A percentile compares a stretch with the other conserved stretches of the same genome.
phyloP scores from a whole-genome alignment of 1,139 yeast genomes.

The Pneumocystis wakefieldiae region DNA sequence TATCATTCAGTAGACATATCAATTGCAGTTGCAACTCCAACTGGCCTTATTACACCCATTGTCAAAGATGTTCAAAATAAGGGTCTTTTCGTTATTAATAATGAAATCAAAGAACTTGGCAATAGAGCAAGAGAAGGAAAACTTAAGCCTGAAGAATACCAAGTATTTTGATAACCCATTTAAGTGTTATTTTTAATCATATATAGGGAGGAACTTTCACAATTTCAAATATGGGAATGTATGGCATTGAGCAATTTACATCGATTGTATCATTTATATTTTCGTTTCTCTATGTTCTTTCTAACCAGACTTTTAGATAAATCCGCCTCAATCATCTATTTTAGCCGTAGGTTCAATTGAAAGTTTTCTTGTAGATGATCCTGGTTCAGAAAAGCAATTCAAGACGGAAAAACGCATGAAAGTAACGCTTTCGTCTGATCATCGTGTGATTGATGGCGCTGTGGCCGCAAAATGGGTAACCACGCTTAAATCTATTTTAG shows the following conservation, averaged over 20 bases:
- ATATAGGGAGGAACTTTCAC: constrained; percentile 84
- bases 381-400: constrained; percentile 79
- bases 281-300: constrained; percentile 60
- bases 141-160: constrained; percentile 89
- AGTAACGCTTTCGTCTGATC: constrained; percentile 94
- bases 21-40: constrained; percentile 96
- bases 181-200: not conserved
- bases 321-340: constrained; percentile 94
- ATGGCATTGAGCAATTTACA: constrained; percentile 80
- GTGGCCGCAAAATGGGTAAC: constrained; percentile 93
- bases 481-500: constrained; percentile 78
- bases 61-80: constrained; percentile 73
- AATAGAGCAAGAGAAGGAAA: constrained; percentile 92
- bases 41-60: constrained; percentile 93
- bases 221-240: constrained; percentile 96
- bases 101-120: constrained; percentile 79
- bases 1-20: constrained; percentile 87
- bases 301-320: constrained; percentile 43
- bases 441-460: constrained; percentile 94
- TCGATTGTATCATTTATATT: constrained; percentile 36
- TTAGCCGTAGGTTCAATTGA: constrained; percentile 87
- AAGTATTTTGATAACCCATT: constrained; percentile 18
- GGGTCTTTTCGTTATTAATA: constrained; percentile 72
- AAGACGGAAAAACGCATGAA: constrained; percentile 81
- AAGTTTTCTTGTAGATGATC: constrained; percentile 87